These are phyloP conservation scores for Sphagnum tenellum DNA, from an alignment of 225 moss, liverwort and hornwort species.

Conservation along the genomic window DNA sequence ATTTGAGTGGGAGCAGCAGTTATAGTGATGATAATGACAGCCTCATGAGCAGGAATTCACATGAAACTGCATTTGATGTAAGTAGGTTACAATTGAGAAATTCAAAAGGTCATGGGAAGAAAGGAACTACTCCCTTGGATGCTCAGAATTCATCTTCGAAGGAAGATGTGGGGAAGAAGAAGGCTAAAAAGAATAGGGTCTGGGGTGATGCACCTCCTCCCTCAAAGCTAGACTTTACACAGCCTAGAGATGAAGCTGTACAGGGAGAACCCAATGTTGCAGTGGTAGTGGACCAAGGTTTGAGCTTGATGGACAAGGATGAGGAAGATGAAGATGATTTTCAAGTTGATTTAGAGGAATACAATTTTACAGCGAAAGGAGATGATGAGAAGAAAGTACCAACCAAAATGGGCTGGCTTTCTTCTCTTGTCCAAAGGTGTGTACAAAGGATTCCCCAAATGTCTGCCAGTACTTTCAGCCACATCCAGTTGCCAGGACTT, in stretches of 20 bases:
- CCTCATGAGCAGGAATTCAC: conserved; percentile 32
- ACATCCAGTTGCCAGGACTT: too few relatives aligned
- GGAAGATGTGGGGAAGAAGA: conserved; percentile 71
- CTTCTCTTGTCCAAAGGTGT: conserved; percentile 72
- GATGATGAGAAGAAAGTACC: conserved; percentile 31
- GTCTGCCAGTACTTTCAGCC: too few relatives aligned
- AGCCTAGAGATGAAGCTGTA: conserved; percentile 19
- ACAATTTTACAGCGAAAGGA: conserved; percentile 27
- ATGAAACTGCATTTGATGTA: conserved; percentile 83
- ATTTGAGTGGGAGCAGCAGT: conserved; percentile 71
- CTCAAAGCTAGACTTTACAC: conserved; percentile 81
- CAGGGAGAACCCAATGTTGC: conserved; percentile 26
- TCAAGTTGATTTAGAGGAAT: conserved; percentile 35
- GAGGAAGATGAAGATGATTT: conserved; percentile 57
- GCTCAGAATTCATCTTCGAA: conserved; percentile 45
- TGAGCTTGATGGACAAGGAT: conserved; percentile 85
- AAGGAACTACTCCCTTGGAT: conserved; percentile 33
- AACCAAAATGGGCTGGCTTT: conserved; percentile 80
- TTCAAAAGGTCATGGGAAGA: conserved; percentile 34
- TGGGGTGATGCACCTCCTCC: conserved; percentile 79
- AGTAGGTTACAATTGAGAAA: conserved; percentile 82
- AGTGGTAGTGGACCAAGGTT: conserved; percentile 49
- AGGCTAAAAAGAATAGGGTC: conserved; percentile 84
- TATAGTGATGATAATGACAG: conserved; percentile 38
- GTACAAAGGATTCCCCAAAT: not conserved